Evolutionary conservation across 352 stramenopile species (phyloP), one percentile per base, ranked within the genome.

Genomic region (Phytopythium boreale): DNA sequence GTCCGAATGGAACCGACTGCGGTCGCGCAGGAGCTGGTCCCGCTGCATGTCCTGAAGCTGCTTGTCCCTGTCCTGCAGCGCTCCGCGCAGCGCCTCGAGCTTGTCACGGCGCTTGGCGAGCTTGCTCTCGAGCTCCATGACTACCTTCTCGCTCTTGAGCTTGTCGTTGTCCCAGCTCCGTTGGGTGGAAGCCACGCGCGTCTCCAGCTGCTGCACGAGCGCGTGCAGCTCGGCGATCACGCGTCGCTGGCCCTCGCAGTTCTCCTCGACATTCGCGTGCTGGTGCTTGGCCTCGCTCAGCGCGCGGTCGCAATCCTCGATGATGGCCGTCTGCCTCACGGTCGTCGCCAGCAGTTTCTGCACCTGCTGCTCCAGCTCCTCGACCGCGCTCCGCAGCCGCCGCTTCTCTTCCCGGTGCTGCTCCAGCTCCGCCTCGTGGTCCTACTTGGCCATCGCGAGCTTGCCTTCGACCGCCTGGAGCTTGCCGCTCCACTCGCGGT

Each of bases 271-370:
- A 29, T 56, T 62, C n/a, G 75, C 58, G 11, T 80, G 69, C 56
- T 83, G 77, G 10, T 36, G 63, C 63, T 79, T 78, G 15, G 71
- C 64, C 29, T 89, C 78, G 4, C 69, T 72, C 6, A 92, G 62
- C 31, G 72, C 73, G 19, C 79, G 81, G 50, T 92, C 80, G 47
- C 80, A 92, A 50, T 92, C 84, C 47, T 92, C 82, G 37, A 90
- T 89, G 58, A 92, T 74, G n/a, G 68, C 71, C 34, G 81, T 90
- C 63, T 92, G 84, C 9, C 82, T 63, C 49, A 83, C 70, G 4
- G 84, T 90, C 27, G 84, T 92, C 10, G 71, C 70, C 22, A 88
- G 67, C 41, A 92, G 63, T 4, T 80, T 72, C 61, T 80, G 67
- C 8, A 87, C 77, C 34, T 83, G 79, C 19, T 78, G 19, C 44